Evolutionary conservation across 2,329 filamentous ascomycete genomes (phyloP).

Genomic region (Thielaviopsis populi): DNA sequence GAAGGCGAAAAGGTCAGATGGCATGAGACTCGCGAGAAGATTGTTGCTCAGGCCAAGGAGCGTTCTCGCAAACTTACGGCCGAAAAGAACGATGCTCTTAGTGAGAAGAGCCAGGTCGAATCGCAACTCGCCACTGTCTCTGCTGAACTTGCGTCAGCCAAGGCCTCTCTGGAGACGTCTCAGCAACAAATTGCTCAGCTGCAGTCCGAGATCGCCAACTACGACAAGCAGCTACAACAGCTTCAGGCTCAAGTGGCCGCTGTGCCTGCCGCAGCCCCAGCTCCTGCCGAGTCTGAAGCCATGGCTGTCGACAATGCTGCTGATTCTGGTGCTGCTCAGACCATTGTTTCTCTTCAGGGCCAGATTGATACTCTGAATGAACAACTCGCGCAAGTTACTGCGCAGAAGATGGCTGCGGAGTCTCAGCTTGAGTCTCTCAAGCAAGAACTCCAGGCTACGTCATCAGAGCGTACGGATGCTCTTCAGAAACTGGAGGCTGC

Average conservation of each 20-base stretch:
- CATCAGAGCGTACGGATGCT: constrained; percentile 52
- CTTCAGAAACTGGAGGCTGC: constrained; percentile 49
- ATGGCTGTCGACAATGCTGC: constrained; percentile 32
- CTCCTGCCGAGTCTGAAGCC: constrained; percentile 16
- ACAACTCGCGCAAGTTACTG: constrained; percentile 30
- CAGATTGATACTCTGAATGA: constrained; percentile 29
- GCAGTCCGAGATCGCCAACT: constrained; percentile 30
- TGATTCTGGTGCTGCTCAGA: neutral
- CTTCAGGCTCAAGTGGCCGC: constrained; percentile 20
- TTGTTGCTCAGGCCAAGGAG: constrained; percentile 50
- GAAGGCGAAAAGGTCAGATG: constrained; percentile 42
- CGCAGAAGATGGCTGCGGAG: constrained; percentile 7
- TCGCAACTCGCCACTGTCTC: constrained; percentile 33
- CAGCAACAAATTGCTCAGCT: constrained; percentile 25
- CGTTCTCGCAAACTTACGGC: constrained; percentile 38
- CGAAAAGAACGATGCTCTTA: constrained; percentile 38
- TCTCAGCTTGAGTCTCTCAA: constrained; percentile 20
- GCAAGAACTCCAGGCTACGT: constrained; percentile 51
- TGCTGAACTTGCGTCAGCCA: constrained; percentile 40
- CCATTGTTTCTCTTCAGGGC: constrained; percentile 4
- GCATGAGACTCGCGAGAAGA: constrained; percentile 35
- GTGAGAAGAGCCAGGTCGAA: constrained; percentile 38
- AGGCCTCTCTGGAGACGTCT: constrained; percentile 25
- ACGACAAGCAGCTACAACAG: constrained; percentile 29
- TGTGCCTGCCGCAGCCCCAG: constrained; percentile 20